Conservation (phyloP, 495 filamentous ascomycete genomes). For the Penicillium crystallinum region DNA sequence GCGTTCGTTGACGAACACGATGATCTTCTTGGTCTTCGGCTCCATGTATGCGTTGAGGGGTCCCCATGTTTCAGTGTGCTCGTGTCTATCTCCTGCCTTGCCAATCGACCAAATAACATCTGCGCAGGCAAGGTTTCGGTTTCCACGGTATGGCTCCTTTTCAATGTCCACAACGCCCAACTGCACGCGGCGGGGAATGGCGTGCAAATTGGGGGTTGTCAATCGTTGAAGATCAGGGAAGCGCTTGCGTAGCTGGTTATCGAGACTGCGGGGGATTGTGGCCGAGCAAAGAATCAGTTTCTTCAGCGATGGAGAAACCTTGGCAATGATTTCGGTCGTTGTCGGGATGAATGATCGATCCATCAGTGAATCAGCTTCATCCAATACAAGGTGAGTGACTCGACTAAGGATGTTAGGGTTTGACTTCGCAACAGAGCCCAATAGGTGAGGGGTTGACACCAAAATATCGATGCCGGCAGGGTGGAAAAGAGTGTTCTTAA, state of each 20-base stretch:
- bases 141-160: slow-evolving; percentile 83
- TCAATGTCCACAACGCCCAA: slow-evolving; percentile 89
- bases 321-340: slow-evolving; percentile 75
- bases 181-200: slow-evolving; percentile 90
- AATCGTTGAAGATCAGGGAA: slow-evolving; percentile 81
- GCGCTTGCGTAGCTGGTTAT: slow-evolving; percentile 69
- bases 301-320: slow-evolving; percentile 66
- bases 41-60: slow-evolving; percentile 30
- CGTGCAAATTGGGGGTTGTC: slow-evolving; percentile 90
- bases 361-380: slow-evolving; percentile 93
- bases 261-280: slow-evolving; percentile 85
- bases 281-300: slow-evolving; percentile 95
- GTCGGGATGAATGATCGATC: slow-evolving; percentile 84
- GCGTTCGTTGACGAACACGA: slow-evolving; percentile 97
- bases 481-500: slow-evolving; percentile 78
- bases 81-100: slow-evolving; percentile 53
- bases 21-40: slow-evolving; percentile 71
- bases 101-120: slow-evolving; percentile 92
- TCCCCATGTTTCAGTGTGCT: slow-evolving; percentile 25
- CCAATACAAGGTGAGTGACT: slow-evolving; percentile 80
- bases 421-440: slow-evolving; percentile 74
- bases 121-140: slow-evolving; percentile 85
- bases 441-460: slow-evolving; percentile 81
- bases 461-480: slow-evolving; percentile 79
- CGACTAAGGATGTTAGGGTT: slow-evolving; percentile 86